Evolutionary conservation across 2,329 filamentous ascomycete genomes (phyloP), one percentile per base, ranked within the genome.

Genomic region (Verticillium nubilum): DNA sequence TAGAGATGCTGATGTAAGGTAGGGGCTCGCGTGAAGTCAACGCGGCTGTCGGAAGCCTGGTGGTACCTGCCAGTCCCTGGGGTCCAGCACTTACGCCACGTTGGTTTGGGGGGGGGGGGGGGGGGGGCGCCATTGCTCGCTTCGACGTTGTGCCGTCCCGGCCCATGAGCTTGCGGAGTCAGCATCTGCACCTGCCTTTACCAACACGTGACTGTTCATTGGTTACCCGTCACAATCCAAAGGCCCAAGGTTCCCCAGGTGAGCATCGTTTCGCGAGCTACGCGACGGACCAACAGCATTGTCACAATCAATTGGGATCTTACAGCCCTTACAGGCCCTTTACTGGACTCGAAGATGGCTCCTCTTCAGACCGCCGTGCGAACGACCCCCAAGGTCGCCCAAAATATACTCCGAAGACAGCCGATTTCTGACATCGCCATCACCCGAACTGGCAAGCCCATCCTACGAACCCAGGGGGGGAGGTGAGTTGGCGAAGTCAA

Each of bases 371-470:
- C 80, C 74, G 79, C 82, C 65, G 76, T 78, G 75, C 83, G 84
- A 76, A 78, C 80, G 65, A 77, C 79, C 67, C 76, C 76, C 67
- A 77, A 73, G 70, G 71, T 78, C 65, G 73, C 74, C 65, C 76
- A 75, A 70, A 77, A 76, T 68, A 69, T 79, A 66, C 69, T 78
- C 68, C 78, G 80, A 69, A 79, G 78, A 70, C 80, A 82, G 73
- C 75, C 75, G 64, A 70, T 88, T 67, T 90, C 92, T 73, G 95
- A 99, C 80, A 85, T 99, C 71, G 82, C 90, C 70, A 97, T 99
- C 72, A 96, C 94, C 63, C 86, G 95, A 70, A 99, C 95, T 60
- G 95, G 95, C 76, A 97, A 97, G 82, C 94, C 95, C 63, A 93
- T 98, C 69, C 80, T 98, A 72, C 89, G 92, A 70, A 82, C 89